These are phyloP conservation scores for Sonneratia alba DNA, from an alignment of 345 rosid genomes.

Conservation along the genomic window DNA sequence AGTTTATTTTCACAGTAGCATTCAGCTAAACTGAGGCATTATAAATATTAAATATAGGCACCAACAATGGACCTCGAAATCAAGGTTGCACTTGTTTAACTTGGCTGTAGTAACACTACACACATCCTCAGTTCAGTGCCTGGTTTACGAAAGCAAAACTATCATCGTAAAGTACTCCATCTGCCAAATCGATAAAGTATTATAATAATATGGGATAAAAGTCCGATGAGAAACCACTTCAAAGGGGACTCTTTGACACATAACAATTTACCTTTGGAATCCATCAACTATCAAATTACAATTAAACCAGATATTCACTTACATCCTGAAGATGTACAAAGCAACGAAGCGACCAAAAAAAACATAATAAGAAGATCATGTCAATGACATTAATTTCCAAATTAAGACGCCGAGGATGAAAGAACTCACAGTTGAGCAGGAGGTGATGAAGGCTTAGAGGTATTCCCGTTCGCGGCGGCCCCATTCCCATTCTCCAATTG, in stretches of 20 bases:
- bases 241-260: background rate
- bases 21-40: background rate
- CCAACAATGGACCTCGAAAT: background rate
- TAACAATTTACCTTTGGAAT: background rate
- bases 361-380: background rate
- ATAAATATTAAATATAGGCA: background rate
- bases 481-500: conserved; percentile 40
- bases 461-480: conserved; percentile 24
- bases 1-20: background rate
- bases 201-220: background rate
- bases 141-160: background rate
- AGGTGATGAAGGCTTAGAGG: conserved; percentile 69
- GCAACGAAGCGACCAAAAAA: background rate
- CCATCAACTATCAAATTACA: background rate
- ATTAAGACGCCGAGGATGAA: background rate
- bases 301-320: background rate
- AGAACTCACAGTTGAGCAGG: conserved; percentile 32
- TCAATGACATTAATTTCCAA: background rate
- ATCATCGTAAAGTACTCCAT: background rate
- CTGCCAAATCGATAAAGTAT: background rate
- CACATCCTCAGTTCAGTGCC: background rate
- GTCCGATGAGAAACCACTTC: background rate
- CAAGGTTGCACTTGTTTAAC: background rate
- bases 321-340: background rate
- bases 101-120: background rate